A percentile compares a stretch with the other conserved stretches of the same genome.
These are phyloP conservation scores for Tolypocladium paradoxum DNA, from an alignment of 2,329 filamentous ascomycete species.

Conservation along the genomic window DNA sequence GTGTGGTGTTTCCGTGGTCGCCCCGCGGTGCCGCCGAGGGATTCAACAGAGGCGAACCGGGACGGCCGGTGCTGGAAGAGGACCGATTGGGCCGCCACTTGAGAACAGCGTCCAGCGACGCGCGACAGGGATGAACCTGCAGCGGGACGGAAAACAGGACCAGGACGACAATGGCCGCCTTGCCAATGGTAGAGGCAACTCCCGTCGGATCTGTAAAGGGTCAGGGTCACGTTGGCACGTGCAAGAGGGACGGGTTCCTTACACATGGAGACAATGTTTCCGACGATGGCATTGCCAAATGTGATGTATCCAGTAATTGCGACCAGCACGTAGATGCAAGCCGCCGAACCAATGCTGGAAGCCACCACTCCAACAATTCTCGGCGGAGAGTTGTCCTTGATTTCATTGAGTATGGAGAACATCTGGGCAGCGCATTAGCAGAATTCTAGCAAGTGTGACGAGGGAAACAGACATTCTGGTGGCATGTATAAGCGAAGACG, in stretches of 20 bases:
- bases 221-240: constrained; percentile 8
- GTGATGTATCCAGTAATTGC: constrained; percentile 93
- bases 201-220: constrained; percentile 23
- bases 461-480: constrained; percentile 67
- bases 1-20: constrained; percentile 42
- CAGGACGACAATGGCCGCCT: constrained; percentile 87
- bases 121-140: constrained; percentile 90
- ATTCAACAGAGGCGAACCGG: constrained; percentile 31
- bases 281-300: constrained; percentile 79
- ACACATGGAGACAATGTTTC: constrained; percentile 93
- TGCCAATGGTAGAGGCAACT: constrained; percentile 79
- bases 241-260: constrained; percentile 24
- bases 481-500: constrained; percentile 98
- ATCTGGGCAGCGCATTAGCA: constrained; percentile 47
- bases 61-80: constrained; percentile 24
- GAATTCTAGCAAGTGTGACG: neutral
- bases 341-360: constrained; percentile 81
- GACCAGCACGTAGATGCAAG: constrained; percentile 77
- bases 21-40: constrained; percentile 27
- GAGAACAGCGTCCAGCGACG: constrained; percentile 88
- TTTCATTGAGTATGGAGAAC: constrained; percentile 97
- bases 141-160: constrained; percentile 95
- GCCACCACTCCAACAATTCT: constrained; percentile 68
- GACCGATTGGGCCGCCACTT: constrained; percentile 67
- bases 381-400: constrained; percentile 67